Evolutionary conservation across 2,329 filamentous ascomycete genomes (phyloP).

Genomic region (Cladophialophora carrionii): DNA sequence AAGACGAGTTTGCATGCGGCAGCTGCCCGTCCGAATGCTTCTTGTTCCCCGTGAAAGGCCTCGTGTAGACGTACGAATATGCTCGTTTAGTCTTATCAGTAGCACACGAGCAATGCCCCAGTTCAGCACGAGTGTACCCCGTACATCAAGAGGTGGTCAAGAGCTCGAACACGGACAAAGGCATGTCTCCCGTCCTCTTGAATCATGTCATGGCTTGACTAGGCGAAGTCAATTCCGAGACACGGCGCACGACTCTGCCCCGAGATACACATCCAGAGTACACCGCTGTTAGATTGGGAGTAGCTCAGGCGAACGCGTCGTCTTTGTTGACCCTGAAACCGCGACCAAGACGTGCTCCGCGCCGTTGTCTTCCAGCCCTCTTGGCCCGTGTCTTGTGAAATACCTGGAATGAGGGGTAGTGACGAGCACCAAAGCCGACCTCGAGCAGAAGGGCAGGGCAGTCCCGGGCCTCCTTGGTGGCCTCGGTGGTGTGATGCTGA

Average conservation of each 20-base stretch:
- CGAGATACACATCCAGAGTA: background rate
- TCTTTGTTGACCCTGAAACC: constrained; percentile 1
- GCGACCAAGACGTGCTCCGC: background rate
- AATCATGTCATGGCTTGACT: background rate
- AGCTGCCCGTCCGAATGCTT: background rate
- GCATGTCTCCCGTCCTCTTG: background rate
- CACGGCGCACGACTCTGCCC: background rate
- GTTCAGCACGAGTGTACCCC: background rate
- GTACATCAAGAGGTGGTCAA: background rate
- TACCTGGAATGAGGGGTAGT: background rate
- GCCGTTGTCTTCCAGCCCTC: background rate
- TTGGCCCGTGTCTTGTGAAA: background rate
- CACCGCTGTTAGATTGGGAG: background rate
- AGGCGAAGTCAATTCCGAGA: background rate
- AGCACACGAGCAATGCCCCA: background rate
- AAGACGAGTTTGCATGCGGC: too few species aligned
- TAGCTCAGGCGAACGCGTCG: background rate
- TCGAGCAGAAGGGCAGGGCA: background rate
- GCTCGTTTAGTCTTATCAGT: background rate
- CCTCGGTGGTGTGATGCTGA: background rate
- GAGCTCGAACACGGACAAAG: background rate
- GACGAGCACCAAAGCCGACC: background rate
- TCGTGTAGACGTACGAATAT: background rate
- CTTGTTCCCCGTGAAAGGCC: background rate
- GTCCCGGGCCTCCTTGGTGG: background rate